A percentile compares a stretch with the other conserved stretches of the same genome.
Evolutionary conservation across 495 filamentous ascomycete species (phyloP).

Genomic region (Evansstolkia leycettana): DNA sequence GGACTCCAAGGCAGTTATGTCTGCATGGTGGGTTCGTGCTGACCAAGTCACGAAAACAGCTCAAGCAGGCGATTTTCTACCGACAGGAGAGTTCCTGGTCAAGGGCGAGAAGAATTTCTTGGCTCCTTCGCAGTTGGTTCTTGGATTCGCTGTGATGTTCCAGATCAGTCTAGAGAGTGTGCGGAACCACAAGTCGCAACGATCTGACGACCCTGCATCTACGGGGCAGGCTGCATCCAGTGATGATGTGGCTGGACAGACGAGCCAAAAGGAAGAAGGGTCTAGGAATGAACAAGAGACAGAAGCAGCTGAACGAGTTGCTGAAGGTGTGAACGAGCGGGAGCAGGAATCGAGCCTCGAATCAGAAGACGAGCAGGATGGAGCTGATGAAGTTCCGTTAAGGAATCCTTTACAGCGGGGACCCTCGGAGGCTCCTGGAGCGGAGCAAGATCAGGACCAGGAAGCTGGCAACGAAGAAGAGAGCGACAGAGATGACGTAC

Average conservation of each 20-base stretch:
- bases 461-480: constrained; percentile 19
- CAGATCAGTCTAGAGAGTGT: constrained; percentile 83
- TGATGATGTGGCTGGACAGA: constrained; percentile 1
- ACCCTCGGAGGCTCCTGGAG: constrained; percentile 12
- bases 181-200: constrained; percentile 62
- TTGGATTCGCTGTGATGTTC: constrained; percentile 82
- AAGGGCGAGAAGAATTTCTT: constrained; percentile 81
- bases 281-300: constrained; percentile 3
- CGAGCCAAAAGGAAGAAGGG: neutral
- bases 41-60: constrained; percentile 81
- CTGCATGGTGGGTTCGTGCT: constrained; percentile 84
- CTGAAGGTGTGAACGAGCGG: constrained; percentile 5
- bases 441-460: constrained; percentile 18
- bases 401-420: constrained; percentile 21
- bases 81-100: constrained; percentile 63
- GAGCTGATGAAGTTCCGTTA: constrained; percentile 8
- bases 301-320: neutral
- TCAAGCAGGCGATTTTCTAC: constrained; percentile 65
- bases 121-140: constrained; percentile 73
- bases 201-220: constrained; percentile 30
- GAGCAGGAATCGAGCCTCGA: constrained; percentile 5
- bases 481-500: constrained; percentile 12
- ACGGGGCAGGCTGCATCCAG: constrained; percentile 2
- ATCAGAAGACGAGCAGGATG: constrained; percentile 21
- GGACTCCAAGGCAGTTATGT: constrained; percentile 93